Base-by-base conservation (phyloP, 192 early-diverging fungal genomes). In the Entrophospora sp. region DNA sequence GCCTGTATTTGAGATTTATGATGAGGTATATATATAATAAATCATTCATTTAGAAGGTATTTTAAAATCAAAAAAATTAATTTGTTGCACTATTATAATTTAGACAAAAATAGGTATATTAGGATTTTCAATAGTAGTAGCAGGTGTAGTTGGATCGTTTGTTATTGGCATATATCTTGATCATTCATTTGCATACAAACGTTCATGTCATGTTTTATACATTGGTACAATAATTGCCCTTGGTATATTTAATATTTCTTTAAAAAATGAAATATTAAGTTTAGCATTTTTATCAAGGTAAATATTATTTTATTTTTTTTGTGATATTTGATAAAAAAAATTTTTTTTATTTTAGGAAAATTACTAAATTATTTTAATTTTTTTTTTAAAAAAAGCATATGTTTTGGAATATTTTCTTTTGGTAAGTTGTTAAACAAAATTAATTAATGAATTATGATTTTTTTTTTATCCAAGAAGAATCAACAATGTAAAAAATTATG, bases 261-360 rank as follows among this genome's bases (percentile, higher is more conserved):
- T 66, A 13, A 66, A 65, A 62, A 5, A 25, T 3, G 59, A 48
- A 32, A 48, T 24, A 13, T 49, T 69, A 12, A 7, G 2, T 2
- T 58, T 72, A 18, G 61, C 73, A 25, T 59, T 68, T 18, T 0
- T 70, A 3, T 69, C 74, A 52, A 70, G 73, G 76, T 78, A 69
- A 69, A 35, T 49, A 12, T 10, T 42, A 13, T 24, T 42, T 31
- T 10, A 55, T 31, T 16, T 27, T 16, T n/a, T n/a, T n/a, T n/a
- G n/a, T n/a, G n/a, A n/a, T n/a, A n/a, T n/a, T n/a, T n/a, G n/a
- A n/a, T n/a, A n/a, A n/a, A n/a, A n/a, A n/a, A n/a, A n/a, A n/a
- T n/a, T n/a, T n/a, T n/a, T n/a, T n/a, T n/a, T n/a, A n/a, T n/a
- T n/a, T n/a, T n/a, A n/a, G n/a, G n/a, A n/a, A n/a, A n/a, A n/a